Evolutionary conservation across 2,329 filamentous ascomycete genomes (phyloP), one percentile per base, ranked within the genome.

Genomic region (Berkeleyomyces rouxiae): DNA sequence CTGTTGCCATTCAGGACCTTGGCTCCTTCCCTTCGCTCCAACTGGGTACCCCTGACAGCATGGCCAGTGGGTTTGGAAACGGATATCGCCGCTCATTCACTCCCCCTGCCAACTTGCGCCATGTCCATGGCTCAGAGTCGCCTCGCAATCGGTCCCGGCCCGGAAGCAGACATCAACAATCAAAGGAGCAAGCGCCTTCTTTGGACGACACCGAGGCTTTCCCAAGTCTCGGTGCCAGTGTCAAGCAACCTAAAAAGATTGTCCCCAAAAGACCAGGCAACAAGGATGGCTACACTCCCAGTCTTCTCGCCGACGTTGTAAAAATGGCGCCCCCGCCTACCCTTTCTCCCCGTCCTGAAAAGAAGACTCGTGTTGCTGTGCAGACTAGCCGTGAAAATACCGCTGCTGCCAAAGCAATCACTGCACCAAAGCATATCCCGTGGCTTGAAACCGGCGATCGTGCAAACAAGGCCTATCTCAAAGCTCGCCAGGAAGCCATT

Each of bases 161-260:
- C 13, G 83, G 83, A 65, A 97, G 92, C 71, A 85, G 91, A 43
- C 86, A 88, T 79, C 77, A 77, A 72, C 63, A 59, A 46, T 40
- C 57, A 33, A 79, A 78, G 67, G 81, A 84, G n/a, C 66, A 78
- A 11, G 82, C 83, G 37, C 86, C 87, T 39, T 84, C 88, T 23
- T 85, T 96, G 33, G 91, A 97, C 70, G 93, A 99, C 69, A 92
- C 89, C 23, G 93, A 99, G 70, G 93, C 92, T 0, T 99, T 99
- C 69, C 93, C 93, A 6, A 88, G 87, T 7, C 80, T 99, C 2
- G 89, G 90, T 4, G 87, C 82, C 59, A 81, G 81, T 23, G 76
- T 80, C 36, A 93, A 93, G 72, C 83, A 83, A 61, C 85, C 82
- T 62, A 96, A 96, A 75, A 95, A 96, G 70, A 89, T 95, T 70